phyloP scores from a whole-genome alignment of 2,329 filamentous ascomycete genomes.

The Blastomyces emzantsi region DNA sequence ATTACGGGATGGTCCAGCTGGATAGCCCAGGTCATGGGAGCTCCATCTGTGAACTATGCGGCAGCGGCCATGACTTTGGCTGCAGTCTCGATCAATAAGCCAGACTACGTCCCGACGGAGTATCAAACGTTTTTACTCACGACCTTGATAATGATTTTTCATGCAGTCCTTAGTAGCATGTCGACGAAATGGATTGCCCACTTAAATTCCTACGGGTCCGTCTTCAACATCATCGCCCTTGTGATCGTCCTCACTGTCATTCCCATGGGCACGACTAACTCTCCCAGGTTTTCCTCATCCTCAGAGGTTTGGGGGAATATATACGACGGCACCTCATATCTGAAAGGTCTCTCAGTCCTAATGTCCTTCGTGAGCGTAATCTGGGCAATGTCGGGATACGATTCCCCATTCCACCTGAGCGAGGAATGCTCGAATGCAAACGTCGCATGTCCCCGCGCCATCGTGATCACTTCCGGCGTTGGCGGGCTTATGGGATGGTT shows the following conservation, averaged over 20 bases:
- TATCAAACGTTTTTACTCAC: slow-evolving; percentile 64
- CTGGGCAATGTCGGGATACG: slow-evolving; percentile 61
- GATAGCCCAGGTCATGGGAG: slow-evolving; percentile 57
- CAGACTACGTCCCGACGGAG: slow-evolving; percentile 53
- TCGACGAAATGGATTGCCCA: slow-evolving; percentile 61
- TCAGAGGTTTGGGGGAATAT: slow-evolving; percentile 57
- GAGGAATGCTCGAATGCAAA: slow-evolving; percentile 68
- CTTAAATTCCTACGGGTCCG: slow-evolving; percentile 61
- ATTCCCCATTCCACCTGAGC: slow-evolving; percentile 61
- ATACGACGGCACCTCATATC: slow-evolving; percentile 57
- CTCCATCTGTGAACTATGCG: slow-evolving; percentile 59
- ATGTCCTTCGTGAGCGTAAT: slow-evolving; percentile 65
- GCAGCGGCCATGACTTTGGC: slow-evolving; percentile 63
- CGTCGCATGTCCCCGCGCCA: slow-evolving; percentile 60
- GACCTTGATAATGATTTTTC: slow-evolving; percentile 57
- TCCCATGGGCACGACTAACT: slow-evolving; percentile 49
- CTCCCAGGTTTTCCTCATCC: slow-evolving; percentile 50
- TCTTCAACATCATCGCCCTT: slow-evolving; percentile 61
- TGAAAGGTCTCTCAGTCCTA: slow-evolving; percentile 56
- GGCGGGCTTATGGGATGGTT: slow-evolving; percentile 64
- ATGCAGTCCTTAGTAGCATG: slow-evolving; percentile 58
- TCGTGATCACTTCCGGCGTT: slow-evolving; percentile 57
- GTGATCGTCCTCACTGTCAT: slow-evolving; percentile 60
- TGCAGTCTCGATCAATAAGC: slow-evolving; percentile 58
- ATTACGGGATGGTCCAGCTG: slow-evolving; percentile 63